Conservation (phyloP, 345 rosid genomes). For the Rhodamnia rubescens region DNA sequence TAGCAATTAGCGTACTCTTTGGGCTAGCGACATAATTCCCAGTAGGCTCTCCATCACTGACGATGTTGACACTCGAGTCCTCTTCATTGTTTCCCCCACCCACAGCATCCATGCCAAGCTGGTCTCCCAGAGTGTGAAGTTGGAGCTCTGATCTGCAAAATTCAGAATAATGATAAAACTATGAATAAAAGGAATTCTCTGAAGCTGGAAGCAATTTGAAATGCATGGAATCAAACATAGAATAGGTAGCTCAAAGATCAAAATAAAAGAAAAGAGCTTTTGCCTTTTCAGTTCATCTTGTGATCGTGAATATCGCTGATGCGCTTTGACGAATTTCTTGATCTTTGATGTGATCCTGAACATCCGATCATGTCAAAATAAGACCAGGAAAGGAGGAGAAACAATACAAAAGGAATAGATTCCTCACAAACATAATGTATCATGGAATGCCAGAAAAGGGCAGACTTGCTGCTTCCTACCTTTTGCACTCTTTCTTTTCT, state of each 20-base stretch:
- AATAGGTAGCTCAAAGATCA: not conserved
- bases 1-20: slow-evolving; percentile 12
- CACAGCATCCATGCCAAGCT: slow-evolving; percentile 41
- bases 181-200: not conserved
- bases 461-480: slow-evolving; percentile 24
- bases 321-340: slow-evolving; percentile 65
- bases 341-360: slow-evolving; percentile 66
- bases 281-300: slow-evolving; percentile 80
- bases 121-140: slow-evolving; percentile 58
- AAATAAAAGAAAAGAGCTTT: not conserved
- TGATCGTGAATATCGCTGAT: slow-evolving; percentile 40
- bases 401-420: not conserved
- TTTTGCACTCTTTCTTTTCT: slow-evolving; percentile 69
- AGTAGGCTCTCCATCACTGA: slow-evolving; percentile 54
- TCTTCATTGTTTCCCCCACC: slow-evolving; percentile 43
- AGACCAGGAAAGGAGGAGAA: not conserved
- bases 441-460: not conserved
- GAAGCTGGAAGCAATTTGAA: not conserved
- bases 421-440: not conserved
- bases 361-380: slow-evolving; percentile 6
- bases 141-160: slow-evolving; percentile 61
- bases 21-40: slow-evolving; percentile 19
- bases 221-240: not conserved
- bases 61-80: slow-evolving; percentile 46
- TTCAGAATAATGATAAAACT: not conserved